These are phyloP conservation scores for Melampsora abietis-canadensis DNA, from an alignment of 1,284 basidiomycete species.

Conservation along the genomic window DNA sequence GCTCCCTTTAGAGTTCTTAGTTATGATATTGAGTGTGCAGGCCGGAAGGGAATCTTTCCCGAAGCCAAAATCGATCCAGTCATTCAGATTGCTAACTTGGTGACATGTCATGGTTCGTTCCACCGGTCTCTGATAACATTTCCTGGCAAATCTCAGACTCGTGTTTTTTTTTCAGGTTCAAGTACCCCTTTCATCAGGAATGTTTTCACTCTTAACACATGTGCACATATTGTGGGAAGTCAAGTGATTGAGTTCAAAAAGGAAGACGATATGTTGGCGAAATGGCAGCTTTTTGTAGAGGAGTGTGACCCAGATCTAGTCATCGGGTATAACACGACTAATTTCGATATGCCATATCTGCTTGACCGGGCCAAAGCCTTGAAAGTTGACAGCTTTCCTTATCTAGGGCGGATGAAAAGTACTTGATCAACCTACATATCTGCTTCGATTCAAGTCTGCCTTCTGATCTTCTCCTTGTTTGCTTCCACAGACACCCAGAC, in stretches of 20 bases:
- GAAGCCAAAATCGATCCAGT: slow-evolving; percentile 83
- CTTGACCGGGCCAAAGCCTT: slow-evolving; percentile 80
- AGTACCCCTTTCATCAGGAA: slow-evolving; percentile 86
- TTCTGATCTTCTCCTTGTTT: background rate
- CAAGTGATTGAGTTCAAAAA: slow-evolving; percentile 81
- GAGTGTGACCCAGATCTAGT: slow-evolving; percentile 86
- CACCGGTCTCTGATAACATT: background rate
- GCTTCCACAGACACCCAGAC: slow-evolving; percentile 64
- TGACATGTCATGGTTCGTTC: slow-evolving; percentile 77
- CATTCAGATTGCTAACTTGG: slow-evolving; percentile 97
- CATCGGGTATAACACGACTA: slow-evolving; percentile 86
- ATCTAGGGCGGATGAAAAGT: slow-evolving; percentile 75
- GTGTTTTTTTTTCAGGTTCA: slow-evolving; percentile 63
- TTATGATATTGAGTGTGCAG: slow-evolving; percentile 96
- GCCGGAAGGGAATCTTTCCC: slow-evolving; percentile 90
- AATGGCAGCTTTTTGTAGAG: slow-evolving; percentile 80
- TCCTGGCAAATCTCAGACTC: background rate
- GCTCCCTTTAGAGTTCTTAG: slow-evolving; percentile 86
- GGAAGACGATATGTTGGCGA: slow-evolving; percentile 68
- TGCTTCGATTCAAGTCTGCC: background rate
- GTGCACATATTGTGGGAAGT: slow-evolving; percentile 87
- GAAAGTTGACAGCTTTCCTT: slow-evolving; percentile 68
- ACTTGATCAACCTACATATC: slow-evolving; percentile 47
- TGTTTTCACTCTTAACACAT: slow-evolving; percentile 89
- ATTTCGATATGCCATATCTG: slow-evolving; percentile 91